phyloP scores from a whole-genome alignment of 176 grass and related monocot genomes.

The Hordeum marinum region DNA sequence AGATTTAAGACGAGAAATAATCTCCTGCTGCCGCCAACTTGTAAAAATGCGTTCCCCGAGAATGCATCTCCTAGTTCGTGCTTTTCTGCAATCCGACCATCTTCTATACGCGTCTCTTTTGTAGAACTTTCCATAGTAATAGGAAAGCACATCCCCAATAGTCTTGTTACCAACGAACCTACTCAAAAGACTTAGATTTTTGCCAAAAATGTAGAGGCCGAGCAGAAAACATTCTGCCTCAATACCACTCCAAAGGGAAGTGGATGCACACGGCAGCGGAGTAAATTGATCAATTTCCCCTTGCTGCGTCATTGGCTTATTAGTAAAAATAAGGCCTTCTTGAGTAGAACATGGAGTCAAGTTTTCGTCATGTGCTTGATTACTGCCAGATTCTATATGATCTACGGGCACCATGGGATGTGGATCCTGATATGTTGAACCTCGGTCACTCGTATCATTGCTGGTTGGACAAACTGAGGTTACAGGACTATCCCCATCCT shows the following conservation, averaged over 20 bases:
- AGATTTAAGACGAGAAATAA: slow-evolving; percentile 70
- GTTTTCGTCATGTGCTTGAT: background rate
- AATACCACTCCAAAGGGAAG: slow-evolving; percentile 51
- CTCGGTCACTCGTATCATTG: background rate
- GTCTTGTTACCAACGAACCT: slow-evolving; percentile 56
- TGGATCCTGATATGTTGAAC: slow-evolving; percentile 23
- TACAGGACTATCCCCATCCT: slow-evolving; percentile 1
- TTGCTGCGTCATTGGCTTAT: background rate
- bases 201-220: slow-evolving; percentile 89
- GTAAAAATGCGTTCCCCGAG: slow-evolving; percentile 78
- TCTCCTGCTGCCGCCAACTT: slow-evolving; percentile 69
- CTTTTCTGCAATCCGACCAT: slow-evolving; percentile 56
- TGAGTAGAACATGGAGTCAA: slow-evolving; percentile 4
- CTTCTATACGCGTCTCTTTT: slow-evolving; percentile 38
- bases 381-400: slow-evolving; percentile 17
- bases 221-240: slow-evolving; percentile 69
- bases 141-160: slow-evolving; percentile 57
- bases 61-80: slow-evolving; percentile 71
- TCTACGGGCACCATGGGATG: background rate
- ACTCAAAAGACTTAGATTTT: slow-evolving; percentile 55
- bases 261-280: slow-evolving; percentile 54
- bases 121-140: slow-evolving; percentile 89
- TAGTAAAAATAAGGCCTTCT: background rate
- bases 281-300: slow-evolving; percentile 25
- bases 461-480: slow-evolving; percentile 14